A percentile compares a stretch with the other conserved stretches of the same genome.
Evolutionary conservation across 352 stramenopile species (phyloP).

Genomic region (Globisporangium paroecandrum): DNA sequence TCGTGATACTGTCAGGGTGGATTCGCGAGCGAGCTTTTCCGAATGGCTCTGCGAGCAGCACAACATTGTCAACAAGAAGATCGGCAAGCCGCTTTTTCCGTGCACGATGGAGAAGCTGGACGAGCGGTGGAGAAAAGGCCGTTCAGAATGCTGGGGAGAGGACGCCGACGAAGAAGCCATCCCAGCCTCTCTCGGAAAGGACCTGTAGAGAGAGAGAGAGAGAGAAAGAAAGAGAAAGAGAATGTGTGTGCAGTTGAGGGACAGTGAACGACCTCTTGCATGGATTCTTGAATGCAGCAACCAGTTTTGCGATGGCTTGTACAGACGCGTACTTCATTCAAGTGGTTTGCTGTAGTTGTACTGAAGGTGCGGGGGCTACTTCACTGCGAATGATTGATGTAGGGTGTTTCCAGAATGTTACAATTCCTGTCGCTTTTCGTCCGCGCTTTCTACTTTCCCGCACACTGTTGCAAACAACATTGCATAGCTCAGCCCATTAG

Average conservation of each 20-base stretch:
- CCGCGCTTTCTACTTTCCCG: neutral
- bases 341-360: neutral
- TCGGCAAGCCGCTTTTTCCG: slow-evolving; percentile 92
- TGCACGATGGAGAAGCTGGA: slow-evolving; percentile 93
- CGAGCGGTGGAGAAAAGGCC: slow-evolving; percentile 93
- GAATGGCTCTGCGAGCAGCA: slow-evolving; percentile 97
- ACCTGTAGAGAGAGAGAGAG: slow-evolving; percentile 4
- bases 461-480: slow-evolving; percentile 6
- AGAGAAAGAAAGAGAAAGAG: neutral
- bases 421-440: slow-evolving; percentile 5
- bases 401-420: neutral
- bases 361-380: neutral
- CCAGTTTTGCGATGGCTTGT: neutral
- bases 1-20: slow-evolving; percentile 44
- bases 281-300: neutral
- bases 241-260: neutral
- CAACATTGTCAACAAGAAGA: slow-evolving; percentile 97
- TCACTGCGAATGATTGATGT: neutral
- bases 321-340: neutral
- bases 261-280: neutral
- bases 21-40: slow-evolving; percentile 91
- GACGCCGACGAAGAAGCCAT: slow-evolving; percentile 34
- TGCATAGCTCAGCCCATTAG: neutral
- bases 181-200: slow-evolving; percentile 24
- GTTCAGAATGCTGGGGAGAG: slow-evolving; percentile 79